These are phyloP conservation scores for Ustilago trichophora DNA, from an alignment of 1,284 basidiomycete species.

Conservation along the genomic window DNA sequence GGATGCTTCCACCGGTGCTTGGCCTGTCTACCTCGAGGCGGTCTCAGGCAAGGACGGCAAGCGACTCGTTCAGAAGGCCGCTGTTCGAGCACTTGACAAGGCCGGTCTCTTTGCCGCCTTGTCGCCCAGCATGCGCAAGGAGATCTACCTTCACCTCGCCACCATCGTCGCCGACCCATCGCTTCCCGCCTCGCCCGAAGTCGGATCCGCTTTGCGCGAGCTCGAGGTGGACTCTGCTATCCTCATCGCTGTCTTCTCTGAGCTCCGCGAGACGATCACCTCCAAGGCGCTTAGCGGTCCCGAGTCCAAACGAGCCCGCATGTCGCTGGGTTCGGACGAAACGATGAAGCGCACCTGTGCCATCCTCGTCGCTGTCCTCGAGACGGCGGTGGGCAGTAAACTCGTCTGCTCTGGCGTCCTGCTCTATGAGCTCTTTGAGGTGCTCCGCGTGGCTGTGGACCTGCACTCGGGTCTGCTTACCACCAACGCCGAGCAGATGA, in stretches of 20 bases:
- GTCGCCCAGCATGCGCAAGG: constrained; percentile 71
- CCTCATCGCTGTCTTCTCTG: constrained; percentile 73
- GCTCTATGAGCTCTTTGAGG: constrained; percentile 78
- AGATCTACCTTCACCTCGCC: constrained; percentile 71
- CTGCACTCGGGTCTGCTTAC: constrained; percentile 68
- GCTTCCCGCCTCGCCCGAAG: constrained; percentile 32
- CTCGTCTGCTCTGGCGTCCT: constrained; percentile 78
- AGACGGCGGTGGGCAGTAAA: constrained; percentile 75
- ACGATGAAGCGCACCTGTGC: constrained; percentile 42
- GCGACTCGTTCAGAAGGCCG: constrained; percentile 35
- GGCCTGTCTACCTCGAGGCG: constrained; percentile 36
- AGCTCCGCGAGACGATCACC: constrained; percentile 70
- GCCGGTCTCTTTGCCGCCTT: constrained; percentile 72
- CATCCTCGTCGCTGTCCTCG: constrained; percentile 71
- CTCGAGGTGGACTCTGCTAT: constrained; percentile 67
- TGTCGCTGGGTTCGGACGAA: constrained; percentile 41
- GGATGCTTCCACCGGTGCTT: constrained; percentile 68
- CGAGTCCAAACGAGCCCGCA: constrained; percentile 46
- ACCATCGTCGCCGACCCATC: constrained; percentile 46
- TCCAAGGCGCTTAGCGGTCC: constrained; percentile 70
- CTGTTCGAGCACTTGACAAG: constrained; percentile 68
- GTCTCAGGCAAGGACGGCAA: constrained; percentile 21
- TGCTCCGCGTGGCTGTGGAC: constrained; percentile 76
- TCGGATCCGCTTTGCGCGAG: constrained; percentile 39
- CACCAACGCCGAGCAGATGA: constrained; percentile 83